phyloP scores from a whole-genome alignment of 305 asterid genomes.

The Fraxinus ornus region DNA sequence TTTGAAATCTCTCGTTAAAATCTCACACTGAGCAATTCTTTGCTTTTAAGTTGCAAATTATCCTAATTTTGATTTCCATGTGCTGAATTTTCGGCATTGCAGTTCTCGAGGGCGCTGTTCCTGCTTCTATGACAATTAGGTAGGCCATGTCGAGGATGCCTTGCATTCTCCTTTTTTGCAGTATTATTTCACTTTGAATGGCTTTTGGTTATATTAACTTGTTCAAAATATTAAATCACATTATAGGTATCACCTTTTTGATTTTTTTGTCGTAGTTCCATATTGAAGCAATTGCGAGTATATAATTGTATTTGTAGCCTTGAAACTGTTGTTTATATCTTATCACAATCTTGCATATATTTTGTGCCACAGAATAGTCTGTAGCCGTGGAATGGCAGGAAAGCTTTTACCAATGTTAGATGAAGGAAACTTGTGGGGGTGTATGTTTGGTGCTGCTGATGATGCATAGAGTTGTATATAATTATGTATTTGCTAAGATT shows the following conservation, averaged over 20 bases:
- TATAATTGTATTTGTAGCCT: neutral
- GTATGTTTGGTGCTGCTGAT: constrained; percentile 21
- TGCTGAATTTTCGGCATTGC: constrained; percentile 29
- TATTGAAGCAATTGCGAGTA: neutral
- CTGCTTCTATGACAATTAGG: constrained; percentile 70
- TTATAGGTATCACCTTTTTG: neutral
- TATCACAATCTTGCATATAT: neutral
- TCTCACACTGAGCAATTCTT: neutral
- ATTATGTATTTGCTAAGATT: constrained; percentile 9
- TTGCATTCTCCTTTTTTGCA: neutral
- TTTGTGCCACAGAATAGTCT: constrained; percentile 24
- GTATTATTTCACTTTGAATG: neutral
- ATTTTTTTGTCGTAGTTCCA: neutral
- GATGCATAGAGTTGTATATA: constrained; percentile 15
- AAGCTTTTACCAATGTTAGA: constrained; percentile 13
- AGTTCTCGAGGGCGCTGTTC: constrained; percentile 68
- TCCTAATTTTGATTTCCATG: constrained; percentile 11
- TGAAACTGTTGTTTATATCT: neutral
- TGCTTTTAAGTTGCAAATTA: neutral
- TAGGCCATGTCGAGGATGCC: constrained; percentile 25
- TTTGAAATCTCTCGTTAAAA: neutral
- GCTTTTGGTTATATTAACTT: constrained; percentile 1
- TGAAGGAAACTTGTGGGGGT: neutral
- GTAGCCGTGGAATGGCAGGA: constrained; percentile 25
- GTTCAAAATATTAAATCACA: neutral